Percentiles rank a stretch among this genome's conserved stretches.
Evolutionary conservation across 352 stramenopile genomes (phyloP).

Genomic region (Elongisporangium prolatum): DNA sequence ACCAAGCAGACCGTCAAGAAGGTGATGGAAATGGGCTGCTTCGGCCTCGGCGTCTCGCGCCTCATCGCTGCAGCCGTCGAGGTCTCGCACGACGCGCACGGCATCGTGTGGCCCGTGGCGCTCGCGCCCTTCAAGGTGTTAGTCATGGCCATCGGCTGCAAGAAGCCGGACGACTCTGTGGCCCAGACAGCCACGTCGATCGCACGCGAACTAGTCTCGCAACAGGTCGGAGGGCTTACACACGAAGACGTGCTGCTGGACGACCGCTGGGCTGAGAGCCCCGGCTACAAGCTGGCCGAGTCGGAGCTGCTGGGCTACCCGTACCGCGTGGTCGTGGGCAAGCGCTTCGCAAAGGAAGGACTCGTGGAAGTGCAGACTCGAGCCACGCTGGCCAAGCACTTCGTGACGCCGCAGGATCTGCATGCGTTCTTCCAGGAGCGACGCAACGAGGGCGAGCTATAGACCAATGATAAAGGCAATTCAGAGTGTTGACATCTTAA

Average conservation of each 20-base stretch:
- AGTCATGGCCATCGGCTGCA: conserved; percentile 71
- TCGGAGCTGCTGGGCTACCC: conserved; percentile 84
- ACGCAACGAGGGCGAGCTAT: conserved; percentile 8
- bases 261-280: conserved; percentile 77
- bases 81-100: conserved; percentile 64
- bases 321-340: conserved; percentile 83
- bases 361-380: conserved; percentile 74
- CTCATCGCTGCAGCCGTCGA: conserved; percentile 81
- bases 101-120: conserved; percentile 76
- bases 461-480: no score
- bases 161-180: conserved; percentile 40
- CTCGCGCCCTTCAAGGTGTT: conserved; percentile 82
- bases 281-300: conserved; percentile 77
- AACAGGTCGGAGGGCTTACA: conserved; percentile 19
- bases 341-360: conserved; percentile 66
- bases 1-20: conserved; percentile 33
- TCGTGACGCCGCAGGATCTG: conserved; percentile 40
- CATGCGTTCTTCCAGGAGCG: conserved; percentile 28
- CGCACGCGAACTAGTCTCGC: conserved; percentile 41
- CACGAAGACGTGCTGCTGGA: conserved; percentile 75
- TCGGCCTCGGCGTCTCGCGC: conserved; percentile 80
- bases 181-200: conserved; percentile 42
- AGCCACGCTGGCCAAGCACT: conserved; percentile 58
- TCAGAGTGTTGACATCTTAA: no score
- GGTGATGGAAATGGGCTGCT: conserved; percentile 87